A percentile compares a stretch with the other conserved stretches of the same genome.
Evolutionary conservation across 2,329 filamentous ascomycete genomes (phyloP).

Genomic region (Diaporthe australafricana): DNA sequence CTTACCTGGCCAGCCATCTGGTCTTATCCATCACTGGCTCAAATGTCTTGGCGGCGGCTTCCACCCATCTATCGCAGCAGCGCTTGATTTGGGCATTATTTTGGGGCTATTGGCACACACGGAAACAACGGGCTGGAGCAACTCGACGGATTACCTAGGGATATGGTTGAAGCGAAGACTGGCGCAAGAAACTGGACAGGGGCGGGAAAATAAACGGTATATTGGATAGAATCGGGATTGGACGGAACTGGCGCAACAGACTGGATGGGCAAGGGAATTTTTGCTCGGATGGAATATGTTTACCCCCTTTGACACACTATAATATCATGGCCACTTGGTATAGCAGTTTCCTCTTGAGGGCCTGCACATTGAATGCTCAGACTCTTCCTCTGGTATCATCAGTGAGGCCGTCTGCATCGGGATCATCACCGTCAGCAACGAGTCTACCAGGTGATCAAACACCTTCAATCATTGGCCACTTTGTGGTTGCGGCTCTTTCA

Average conservation of each 20-base stretch:
- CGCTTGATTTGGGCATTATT: neutral
- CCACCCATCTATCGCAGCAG: neutral
- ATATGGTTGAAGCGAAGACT: neutral
- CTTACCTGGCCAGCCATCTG: neutral
- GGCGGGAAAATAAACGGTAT: neutral
- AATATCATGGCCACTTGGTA: neutral
- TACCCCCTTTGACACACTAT: neutral
- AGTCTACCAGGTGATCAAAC: neutral
- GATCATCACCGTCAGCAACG: neutral
- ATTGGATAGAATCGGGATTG: conserved; percentile 1
- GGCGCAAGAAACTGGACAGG: conserved; percentile 1
- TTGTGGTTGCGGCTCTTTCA: conserved; percentile 1
- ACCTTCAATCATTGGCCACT: neutral
- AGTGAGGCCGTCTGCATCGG: neutral
- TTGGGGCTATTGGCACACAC: neutral
- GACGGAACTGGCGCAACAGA: conserved; percentile 22
- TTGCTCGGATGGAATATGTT: neutral
- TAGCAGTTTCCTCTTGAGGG: neutral
- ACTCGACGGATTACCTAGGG: neutral
- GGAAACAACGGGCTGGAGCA: neutral
- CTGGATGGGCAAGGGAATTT: neutral
- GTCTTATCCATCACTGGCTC: neutral
- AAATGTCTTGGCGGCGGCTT: neutral
- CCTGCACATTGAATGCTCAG: neutral
- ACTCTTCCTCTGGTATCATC: neutral